Percentiles rank a stretch among this genome's conserved stretches.
Conservation (phyloP, 1,284 basidiomycete genomes). For the Baeospora myosura region DNA sequence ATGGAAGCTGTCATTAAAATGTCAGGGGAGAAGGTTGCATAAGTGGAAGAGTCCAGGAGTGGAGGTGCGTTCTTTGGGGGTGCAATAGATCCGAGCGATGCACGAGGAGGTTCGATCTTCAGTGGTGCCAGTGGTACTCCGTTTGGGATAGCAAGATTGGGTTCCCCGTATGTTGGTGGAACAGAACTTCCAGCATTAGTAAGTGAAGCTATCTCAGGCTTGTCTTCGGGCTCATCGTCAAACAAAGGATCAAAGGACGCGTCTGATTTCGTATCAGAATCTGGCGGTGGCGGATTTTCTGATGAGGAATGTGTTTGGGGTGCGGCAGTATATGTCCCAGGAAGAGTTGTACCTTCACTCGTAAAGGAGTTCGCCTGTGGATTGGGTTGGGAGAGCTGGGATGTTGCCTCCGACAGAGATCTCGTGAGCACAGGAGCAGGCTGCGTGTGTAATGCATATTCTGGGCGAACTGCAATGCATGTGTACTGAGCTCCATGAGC, state of each 20-base stretch:
- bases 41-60: slow-evolving; percentile 54
- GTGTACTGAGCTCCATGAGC: slow-evolving; percentile 86
- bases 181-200: background rate
- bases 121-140: slow-evolving; percentile 17
- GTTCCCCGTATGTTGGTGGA: background rate
- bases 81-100: slow-evolving; percentile 26
- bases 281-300: slow-evolving; percentile 16
- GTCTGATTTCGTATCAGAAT: slow-evolving; percentile 65
- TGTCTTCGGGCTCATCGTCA: slow-evolving; percentile 66
- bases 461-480: slow-evolving; percentile 73
- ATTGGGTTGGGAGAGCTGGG: slow-evolving; percentile 4
- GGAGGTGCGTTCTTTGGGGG: slow-evolving; percentile 69
- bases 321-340: slow-evolving; percentile 3
- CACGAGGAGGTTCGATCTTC: slow-evolving; percentile 20
- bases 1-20: slow-evolving; percentile 85
- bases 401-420: slow-evolving; percentile 8
- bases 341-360: background rate
- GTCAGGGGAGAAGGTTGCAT: slow-evolving; percentile 70
- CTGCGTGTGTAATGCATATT: slow-evolving; percentile 32
- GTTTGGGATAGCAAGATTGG: slow-evolving; percentile 17
- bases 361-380: background rate
- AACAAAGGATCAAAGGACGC: slow-evolving; percentile 76
- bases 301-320: slow-evolving; percentile 8
- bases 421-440: slow-evolving; percentile 22
- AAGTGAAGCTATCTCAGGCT: slow-evolving; percentile 20